These are phyloP conservation scores for Solanum hybrid DNA, from an alignment of 305 asterid genomes.

Conservation along the genomic window DNA sequence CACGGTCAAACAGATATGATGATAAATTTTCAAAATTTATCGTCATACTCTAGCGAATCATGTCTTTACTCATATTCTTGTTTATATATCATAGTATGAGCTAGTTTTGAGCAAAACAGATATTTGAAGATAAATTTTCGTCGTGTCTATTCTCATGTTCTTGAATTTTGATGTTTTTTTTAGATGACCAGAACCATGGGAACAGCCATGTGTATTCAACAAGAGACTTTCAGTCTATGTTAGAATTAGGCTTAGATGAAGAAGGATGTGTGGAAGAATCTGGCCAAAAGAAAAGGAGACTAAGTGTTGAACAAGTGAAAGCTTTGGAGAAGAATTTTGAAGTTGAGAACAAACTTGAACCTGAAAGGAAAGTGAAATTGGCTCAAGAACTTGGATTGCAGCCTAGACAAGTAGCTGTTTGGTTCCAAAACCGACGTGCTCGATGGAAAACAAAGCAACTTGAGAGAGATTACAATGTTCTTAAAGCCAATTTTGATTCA, in stretches of 20 bases:
- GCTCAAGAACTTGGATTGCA: slow-evolving; percentile 82
- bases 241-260: slow-evolving; percentile 58
- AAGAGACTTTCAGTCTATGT: slow-evolving; percentile 56
- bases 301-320: slow-evolving; percentile 69
- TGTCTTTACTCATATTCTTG: neutral
- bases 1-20: neutral
- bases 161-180: neutral
- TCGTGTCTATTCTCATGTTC: neutral
- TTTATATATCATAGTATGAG: neutral
- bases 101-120: neutral
- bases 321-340: slow-evolving; percentile 86
- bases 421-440: slow-evolving; percentile 97
- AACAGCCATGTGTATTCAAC: slow-evolving; percentile 37
- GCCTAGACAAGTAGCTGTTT: slow-evolving; percentile 95
- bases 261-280: slow-evolving; percentile 56
- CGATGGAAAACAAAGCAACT: slow-evolving; percentile 86
- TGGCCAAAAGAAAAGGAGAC: slow-evolving; percentile 69
- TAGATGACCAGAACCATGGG: slow-evolving; percentile 43
- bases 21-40: neutral
- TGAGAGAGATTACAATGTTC: slow-evolving; percentile 70
- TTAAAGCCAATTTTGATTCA: slow-evolving; percentile 57
- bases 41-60: neutral
- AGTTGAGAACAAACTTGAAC: slow-evolving; percentile 86
- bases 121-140: neutral
- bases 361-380: slow-evolving; percentile 70